These are phyloP conservation scores for Sporothrix pallida DNA, from an alignment of 2,329 filamentous ascomycete genomes.

Conservation along the genomic window DNA sequence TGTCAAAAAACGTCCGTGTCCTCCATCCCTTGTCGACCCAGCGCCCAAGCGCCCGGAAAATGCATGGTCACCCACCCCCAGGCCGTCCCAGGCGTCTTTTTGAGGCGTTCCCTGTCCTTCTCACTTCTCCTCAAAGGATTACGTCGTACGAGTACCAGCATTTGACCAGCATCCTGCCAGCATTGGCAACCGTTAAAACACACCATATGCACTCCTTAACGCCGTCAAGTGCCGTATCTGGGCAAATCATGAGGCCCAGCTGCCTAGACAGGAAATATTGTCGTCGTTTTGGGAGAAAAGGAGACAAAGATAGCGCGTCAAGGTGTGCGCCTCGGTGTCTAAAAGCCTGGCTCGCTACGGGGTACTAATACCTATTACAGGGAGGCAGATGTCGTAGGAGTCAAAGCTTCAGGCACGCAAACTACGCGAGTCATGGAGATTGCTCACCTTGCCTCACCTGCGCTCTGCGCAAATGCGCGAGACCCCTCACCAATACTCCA, in stretches of 20 bases:
- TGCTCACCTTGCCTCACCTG: background rate
- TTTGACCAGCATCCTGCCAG: too few species aligned
- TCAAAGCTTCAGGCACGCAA: background rate
- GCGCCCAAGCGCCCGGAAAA: conserved; percentile 19
- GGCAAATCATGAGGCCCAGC: background rate
- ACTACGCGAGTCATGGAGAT: background rate
- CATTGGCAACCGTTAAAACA: too few species aligned
- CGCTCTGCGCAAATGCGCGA: background rate
- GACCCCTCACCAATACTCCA: too few species aligned
- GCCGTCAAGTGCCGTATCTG: background rate
- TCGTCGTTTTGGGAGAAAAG: background rate
- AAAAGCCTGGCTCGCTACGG: background rate
- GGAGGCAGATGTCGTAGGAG: background rate
- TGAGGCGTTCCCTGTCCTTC: too few species aligned
- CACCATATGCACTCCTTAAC: too few species aligned
- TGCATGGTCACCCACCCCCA: conserved; percentile 10
- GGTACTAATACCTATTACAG: too few species aligned
- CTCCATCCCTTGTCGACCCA: conserved; percentile 8
- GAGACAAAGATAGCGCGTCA: too few species aligned
- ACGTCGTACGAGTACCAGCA: background rate
- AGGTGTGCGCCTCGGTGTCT: background rate
- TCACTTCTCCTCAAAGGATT: too few species aligned
- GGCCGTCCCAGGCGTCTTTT: background rate
- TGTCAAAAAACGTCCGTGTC: conserved; percentile 5
- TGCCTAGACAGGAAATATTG: background rate